phyloP scores from a whole-genome alignment of 2,329 filamentous ascomycete genomes.

The Colletotrichum lindemuthianum region DNA sequence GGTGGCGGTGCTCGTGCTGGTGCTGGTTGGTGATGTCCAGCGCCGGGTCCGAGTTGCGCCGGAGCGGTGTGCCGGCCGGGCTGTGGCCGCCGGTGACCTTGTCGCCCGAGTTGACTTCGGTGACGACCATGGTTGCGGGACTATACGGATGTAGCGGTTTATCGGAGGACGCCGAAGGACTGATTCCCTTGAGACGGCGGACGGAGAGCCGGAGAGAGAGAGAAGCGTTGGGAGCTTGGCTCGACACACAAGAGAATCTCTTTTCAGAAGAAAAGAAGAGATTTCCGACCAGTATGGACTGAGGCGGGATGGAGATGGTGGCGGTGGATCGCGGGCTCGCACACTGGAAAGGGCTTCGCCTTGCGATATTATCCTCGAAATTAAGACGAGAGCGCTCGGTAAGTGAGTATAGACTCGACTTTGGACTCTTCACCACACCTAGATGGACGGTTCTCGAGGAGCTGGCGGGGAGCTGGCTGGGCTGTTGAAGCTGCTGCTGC shows the following conservation, averaged over 20 bases:
- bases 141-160: not conserved
- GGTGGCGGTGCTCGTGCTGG: constrained; percentile 54
- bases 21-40: constrained; percentile 54
- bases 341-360: constrained; percentile 14
- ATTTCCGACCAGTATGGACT: constrained; percentile 1
- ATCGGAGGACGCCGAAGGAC: too few species aligned
- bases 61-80: constrained; percentile 34
- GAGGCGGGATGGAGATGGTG: not conserved
- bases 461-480: too few species aligned
- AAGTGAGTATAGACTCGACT: not conserved
- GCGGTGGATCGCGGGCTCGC: constrained; percentile 20
- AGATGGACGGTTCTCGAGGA: constrained; percentile 1
- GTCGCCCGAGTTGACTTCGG: constrained; percentile 25
- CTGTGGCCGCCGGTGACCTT: constrained; percentile 11
- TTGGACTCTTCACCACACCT: not conserved
- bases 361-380: constrained; percentile 1
- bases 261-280: not conserved
- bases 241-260: not conserved
- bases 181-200: not conserved
- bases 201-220: not conserved
- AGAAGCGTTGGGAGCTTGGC: constrained; percentile 7
- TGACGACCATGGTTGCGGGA: constrained; percentile 28
- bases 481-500: constrained; percentile 12
- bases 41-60: constrained; percentile 45
- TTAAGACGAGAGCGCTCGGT: too few species aligned